A percentile compares a stretch with the other conserved stretches of the same genome.
phyloP scores from a whole-genome alignment of 2,329 filamentous ascomycete genomes.

The Phaeosphaeria sp. region DNA sequence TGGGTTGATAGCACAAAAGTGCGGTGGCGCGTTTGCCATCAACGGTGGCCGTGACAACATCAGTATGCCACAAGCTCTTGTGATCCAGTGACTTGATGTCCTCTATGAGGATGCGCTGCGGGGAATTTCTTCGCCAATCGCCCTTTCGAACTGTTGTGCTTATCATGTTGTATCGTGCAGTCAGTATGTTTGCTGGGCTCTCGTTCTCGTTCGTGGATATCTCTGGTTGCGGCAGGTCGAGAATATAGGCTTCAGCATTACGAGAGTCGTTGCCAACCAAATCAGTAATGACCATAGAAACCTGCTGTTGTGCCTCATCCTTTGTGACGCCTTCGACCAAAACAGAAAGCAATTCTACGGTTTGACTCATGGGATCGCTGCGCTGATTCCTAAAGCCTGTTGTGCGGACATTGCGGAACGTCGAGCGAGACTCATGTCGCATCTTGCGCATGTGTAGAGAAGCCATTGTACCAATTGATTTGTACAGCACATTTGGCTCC shows the following conservation, averaged over 20 bases:
- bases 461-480: not conserved
- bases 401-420: slow-evolving; percentile 28
- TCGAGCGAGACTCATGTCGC: not conserved
- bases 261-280: not conserved
- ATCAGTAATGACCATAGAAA: not conserved
- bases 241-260: not conserved
- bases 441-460: not conserved
- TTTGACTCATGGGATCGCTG: slow-evolving; percentile 38
- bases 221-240: not conserved
- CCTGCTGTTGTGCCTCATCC: slow-evolving; percentile 1
- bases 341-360: not conserved
- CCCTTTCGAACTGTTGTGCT: not conserved
- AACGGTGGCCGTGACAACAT: slow-evolving; percentile 10
- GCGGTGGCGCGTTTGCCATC: slow-evolving; percentile 13
- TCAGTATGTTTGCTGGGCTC: slow-evolving; percentile 1
- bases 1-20: not conserved
- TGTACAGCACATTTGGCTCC: not conserved
- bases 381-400: slow-evolving; percentile 43
- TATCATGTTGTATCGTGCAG: not conserved
- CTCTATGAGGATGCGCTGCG: not conserved
- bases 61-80: not conserved
- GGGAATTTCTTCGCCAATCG: not conserved
- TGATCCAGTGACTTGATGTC: not conserved
- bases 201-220: not conserved
- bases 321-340: not conserved